Percentiles rank a stretch among this genome's conserved stretches.
phyloP scores from a whole-genome alignment of 2,329 filamentous ascomycete species.

The Neoascochyta sp. region DNA sequence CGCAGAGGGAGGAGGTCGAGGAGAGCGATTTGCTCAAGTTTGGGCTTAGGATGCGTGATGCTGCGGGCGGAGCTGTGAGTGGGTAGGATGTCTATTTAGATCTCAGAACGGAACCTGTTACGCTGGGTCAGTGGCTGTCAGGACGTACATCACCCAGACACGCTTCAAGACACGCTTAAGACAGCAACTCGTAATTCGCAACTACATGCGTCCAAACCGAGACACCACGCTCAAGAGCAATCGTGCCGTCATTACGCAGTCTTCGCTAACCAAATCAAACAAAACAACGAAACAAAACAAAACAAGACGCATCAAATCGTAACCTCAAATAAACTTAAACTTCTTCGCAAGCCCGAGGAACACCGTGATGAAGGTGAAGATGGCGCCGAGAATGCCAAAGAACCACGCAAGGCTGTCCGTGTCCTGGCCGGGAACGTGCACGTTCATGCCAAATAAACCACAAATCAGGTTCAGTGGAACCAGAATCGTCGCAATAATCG shows the following conservation, averaged over 20 bases:
- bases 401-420: constrained; percentile 54
- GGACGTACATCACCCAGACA: no score
- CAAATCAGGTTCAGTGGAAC: constrained; percentile 93
- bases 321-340: constrained; percentile 41
- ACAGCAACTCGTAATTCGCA: no score
- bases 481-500: constrained; percentile 88
- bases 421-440: constrained; percentile 63
- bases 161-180: no score
- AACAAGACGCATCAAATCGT: constrained; percentile 1
- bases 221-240: constrained; percentile 2
- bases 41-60: constrained; percentile 14
- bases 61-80: no score
- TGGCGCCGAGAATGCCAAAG: constrained; percentile 57
- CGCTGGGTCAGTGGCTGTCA: no score
- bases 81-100: no score
- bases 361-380: constrained; percentile 46
- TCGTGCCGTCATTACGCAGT: constrained; percentile 4
- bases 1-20: constrained; percentile 19
- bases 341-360: constrained; percentile 44
- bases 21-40: constrained; percentile 28
- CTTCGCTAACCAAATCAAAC: background rate
- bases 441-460: constrained; percentile 85
- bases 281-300: constrained; percentile 1
- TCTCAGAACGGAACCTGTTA: no score
- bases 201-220: no score